Percentiles rank a stretch among this genome's conserved stretches.
phyloP scores from a whole-genome alignment of 768 basidiomycete species.

The Lactarius deliciosus region DNA sequence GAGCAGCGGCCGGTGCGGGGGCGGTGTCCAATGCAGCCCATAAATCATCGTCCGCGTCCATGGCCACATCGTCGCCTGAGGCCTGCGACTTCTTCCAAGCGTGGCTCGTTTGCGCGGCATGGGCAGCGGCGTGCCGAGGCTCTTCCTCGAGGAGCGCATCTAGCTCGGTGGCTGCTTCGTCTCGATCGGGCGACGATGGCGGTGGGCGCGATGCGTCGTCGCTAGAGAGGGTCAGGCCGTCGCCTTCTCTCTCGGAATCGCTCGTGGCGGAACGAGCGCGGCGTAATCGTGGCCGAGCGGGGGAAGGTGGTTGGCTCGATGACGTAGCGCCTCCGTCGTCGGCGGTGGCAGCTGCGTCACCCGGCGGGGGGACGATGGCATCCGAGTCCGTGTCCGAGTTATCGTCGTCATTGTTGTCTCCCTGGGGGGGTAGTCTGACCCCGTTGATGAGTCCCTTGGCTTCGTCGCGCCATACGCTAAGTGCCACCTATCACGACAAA shows the following conservation, averaged over 20 bases:
- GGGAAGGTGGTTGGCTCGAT: conserved; percentile 17
- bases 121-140: conserved; percentile 12
- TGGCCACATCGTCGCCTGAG: conserved; percentile 10
- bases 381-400: conserved; percentile 51
- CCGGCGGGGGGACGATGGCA: conserved; percentile 46
- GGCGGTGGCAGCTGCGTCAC: conserved; percentile 39
- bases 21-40: conserved; percentile 36
- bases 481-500: conserved; percentile 48
- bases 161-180: conserved; percentile 23
- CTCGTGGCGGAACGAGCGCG: conserved; percentile 4
- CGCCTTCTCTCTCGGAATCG: conserved; percentile 22
- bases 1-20: conserved; percentile 11
- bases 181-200: conserved; percentile 15
- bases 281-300: conserved; percentile 9
- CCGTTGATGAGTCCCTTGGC: conserved; percentile 46
- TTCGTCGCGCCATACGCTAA: conserved; percentile 80
- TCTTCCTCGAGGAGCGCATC: conserved; percentile 29
- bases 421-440: conserved; percentile 26
- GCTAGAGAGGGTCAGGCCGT: conserved; percentile 4
- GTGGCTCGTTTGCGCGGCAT: conserved; percentile 12
- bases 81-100: conserved; percentile 20
- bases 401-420: conserved; percentile 43
- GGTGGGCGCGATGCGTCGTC: conserved; percentile 23
- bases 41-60: conserved; percentile 41
- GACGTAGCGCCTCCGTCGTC: conserved; percentile 17